Evolutionary conservation across 164 flowering plant genomes (phyloP), one percentile per base, ranked within the genome.

Genomic region (Chimonanthus praecox): DNA sequence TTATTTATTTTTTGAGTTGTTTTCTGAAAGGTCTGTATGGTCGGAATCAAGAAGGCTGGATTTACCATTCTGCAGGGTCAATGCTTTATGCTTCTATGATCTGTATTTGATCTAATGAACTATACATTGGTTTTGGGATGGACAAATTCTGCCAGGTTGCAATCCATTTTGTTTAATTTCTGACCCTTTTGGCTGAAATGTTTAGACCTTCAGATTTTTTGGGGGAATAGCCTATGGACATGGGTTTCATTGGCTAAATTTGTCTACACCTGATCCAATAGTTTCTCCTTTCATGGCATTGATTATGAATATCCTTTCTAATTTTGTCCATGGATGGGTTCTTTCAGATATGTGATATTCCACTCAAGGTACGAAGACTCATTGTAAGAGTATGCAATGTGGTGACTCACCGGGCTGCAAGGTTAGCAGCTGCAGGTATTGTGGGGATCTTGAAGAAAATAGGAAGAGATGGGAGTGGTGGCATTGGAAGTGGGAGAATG

Each of bases 401-500:
- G 44, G 94, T 94, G 45, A 87, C 97, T 4, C 85, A 89, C 9
- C 83, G 97, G 73, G 97, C 97, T 68, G 99, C 97, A 33, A 81
- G 97, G 47, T 75, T 92, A 70, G 97, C 89, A 51, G 99, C 99
- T 58, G 99, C 99, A 4, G 99, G 97, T n/a, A 87, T 94, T 72
- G 97, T 87, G 20, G 99, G 97, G 18, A 90, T 94, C 72, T 78
- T 92, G 80, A 94, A 92, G 85, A 94, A 94, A 85, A 88, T 91
- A 16, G 97, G 99, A 5, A 83, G 98, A 72, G 99, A 94, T 77
- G 97, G 97, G 6, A 90, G 86, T 47, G 88, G 90, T 15, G 94
- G 96, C 54, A 72, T 84, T 5, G 69, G 85, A 0, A 78, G 87
- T 61, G 86, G 88, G 68, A 86, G 90, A 84, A 64, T 74, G 47